These are phyloP conservation scores for Mortierella sp. DNA, from an alignment of 371 early-diverging fungal genomes.

Conservation along the genomic window DNA sequence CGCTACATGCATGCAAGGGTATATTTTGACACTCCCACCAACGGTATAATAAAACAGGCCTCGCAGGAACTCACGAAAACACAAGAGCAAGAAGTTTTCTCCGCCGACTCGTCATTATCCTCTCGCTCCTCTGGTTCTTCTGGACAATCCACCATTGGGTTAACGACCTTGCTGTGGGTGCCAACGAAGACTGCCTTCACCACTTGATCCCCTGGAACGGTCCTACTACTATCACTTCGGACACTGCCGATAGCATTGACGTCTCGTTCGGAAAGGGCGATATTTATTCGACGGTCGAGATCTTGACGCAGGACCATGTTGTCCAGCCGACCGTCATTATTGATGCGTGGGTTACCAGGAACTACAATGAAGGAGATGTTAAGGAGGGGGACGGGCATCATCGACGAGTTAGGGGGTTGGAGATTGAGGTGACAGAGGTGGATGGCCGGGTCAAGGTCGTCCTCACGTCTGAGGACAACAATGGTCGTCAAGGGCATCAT, in stretches of 20 bases:
- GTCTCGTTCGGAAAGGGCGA: not conserved
- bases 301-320: not conserved
- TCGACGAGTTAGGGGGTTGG: not conserved
- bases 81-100: not conserved
- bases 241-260: not conserved
- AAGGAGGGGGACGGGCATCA: not conserved
- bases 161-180: no score
- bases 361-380: not conserved
- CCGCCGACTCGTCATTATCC: not conserved
- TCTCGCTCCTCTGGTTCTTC: not conserved
- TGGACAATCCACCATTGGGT: not conserved
- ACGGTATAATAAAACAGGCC: not conserved
- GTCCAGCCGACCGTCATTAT: not conserved
- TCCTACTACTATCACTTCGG: not conserved
- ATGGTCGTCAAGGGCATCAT: not conserved
- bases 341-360: not conserved
- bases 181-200: not conserved
- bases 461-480: not conserved
- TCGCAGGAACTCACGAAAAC: not conserved
- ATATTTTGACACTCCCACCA: not conserved
- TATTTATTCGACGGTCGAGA: not conserved
- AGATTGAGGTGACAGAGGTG: not conserved
- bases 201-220: not conserved
- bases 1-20: not conserved
- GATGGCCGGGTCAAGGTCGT: not conserved